A percentile compares a stretch with the other conserved stretches of the same genome.
Conservation (phyloP, 2,329 filamentous ascomycete species). For the Aspergillus sp. region DNA sequence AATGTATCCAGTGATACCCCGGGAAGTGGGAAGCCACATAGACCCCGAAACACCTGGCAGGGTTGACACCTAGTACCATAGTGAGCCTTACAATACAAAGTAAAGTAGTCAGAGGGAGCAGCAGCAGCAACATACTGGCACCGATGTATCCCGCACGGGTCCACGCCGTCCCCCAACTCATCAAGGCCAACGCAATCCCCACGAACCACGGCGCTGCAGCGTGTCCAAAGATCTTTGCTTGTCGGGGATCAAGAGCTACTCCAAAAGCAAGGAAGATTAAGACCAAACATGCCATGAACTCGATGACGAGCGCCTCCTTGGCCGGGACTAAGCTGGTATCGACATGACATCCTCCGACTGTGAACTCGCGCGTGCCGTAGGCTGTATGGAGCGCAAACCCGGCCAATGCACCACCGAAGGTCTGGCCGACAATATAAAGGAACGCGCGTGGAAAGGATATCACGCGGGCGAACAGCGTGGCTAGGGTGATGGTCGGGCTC, state of each 20-base stretch:
- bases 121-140: slow-evolving; percentile 16
- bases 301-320: slow-evolving; percentile 40
- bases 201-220: slow-evolving; percentile 44
- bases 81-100: not conserved
- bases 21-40: slow-evolving; percentile 34
- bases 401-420: slow-evolving; percentile 37
- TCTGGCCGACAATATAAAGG: slow-evolving; percentile 42
- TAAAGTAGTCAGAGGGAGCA: not conserved
- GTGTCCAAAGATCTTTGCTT: slow-evolving; percentile 43
- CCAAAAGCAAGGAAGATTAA: slow-evolving; percentile 46
- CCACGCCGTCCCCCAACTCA: slow-evolving; percentile 32
- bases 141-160: slow-evolving; percentile 36
- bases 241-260: slow-evolving; percentile 47
- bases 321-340: slow-evolving; percentile 28
- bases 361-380: slow-evolving; percentile 21
- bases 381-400: slow-evolving; percentile 35
- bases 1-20: slow-evolving; percentile 33
- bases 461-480: slow-evolving; percentile 40
- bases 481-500: slow-evolving; percentile 44
- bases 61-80: slow-evolving; percentile 31
- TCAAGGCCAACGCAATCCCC: slow-evolving; percentile 32
- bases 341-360: slow-evolving; percentile 33
- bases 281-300: slow-evolving; percentile 41
- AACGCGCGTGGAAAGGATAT: slow-evolving; percentile 34
- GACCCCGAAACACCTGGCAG: slow-evolving; percentile 39